These are phyloP conservation scores for Oxyria digyna DNA, from an alignment of 148 eudicot genomes.

Conservation along the genomic window DNA sequence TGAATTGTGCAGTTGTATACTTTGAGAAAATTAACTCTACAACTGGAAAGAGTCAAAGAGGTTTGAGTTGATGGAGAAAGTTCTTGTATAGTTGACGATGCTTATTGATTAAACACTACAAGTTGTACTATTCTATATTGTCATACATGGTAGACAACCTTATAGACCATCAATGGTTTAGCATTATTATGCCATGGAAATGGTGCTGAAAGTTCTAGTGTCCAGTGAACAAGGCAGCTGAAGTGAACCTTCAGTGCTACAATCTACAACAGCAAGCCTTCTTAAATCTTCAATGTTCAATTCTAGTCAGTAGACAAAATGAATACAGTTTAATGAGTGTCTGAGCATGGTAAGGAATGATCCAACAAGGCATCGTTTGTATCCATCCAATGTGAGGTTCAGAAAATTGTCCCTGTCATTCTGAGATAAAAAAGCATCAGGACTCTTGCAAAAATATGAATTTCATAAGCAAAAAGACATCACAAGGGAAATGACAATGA, in stretches of 20 bases:
- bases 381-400: slow-evolving; percentile 70
- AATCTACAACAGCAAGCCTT: background rate
- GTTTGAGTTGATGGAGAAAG: too few species aligned
- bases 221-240: background rate
- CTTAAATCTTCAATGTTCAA: background rate
- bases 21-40: too few species aligned
- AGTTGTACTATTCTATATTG: background rate
- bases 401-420: slow-evolving; percentile 89
- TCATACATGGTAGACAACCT: background rate
- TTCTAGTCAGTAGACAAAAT: background rate
- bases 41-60: too few species aligned
- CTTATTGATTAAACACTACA: too few species aligned
- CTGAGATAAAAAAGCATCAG: slow-evolving; percentile 23
- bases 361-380: slow-evolving; percentile 48
- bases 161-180: background rate
- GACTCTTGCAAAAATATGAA: background rate
- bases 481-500: background rate
- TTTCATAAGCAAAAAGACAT: background rate
- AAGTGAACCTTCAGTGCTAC: background rate
- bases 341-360: background rate
- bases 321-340: background rate
- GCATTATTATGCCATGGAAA: background rate
- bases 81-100: too few species aligned
- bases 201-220: background rate
- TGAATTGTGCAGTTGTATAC: too few species aligned